Evolutionary conservation across 805 yeast genomes (phyloP).

Genomic region (Wickerhamiella hasegawae): DNA sequence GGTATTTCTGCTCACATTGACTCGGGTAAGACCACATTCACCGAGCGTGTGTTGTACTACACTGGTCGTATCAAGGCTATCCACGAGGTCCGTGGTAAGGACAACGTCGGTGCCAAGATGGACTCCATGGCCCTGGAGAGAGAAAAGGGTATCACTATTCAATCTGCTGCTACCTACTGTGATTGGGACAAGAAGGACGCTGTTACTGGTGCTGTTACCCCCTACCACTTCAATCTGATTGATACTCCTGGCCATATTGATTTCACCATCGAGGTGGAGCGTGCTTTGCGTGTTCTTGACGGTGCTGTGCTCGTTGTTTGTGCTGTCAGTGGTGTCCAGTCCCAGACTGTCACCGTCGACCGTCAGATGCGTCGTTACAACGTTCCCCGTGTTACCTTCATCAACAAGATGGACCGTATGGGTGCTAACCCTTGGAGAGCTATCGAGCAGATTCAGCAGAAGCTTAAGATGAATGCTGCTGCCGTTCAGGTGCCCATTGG

Average conservation of each 20-base stretch:
- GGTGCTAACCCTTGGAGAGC: slow-evolving; percentile 96
- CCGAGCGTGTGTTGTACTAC: slow-evolving; percentile 89
- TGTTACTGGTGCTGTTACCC: slow-evolving; percentile 28
- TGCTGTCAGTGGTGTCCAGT: slow-evolving; percentile 97
- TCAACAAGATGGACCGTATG: slow-evolving; percentile 98
- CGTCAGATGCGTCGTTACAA: slow-evolving; percentile 98
- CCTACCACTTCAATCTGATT: slow-evolving; percentile 81
- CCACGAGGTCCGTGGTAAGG: slow-evolving; percentile 91
- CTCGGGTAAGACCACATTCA: slow-evolving; percentile 95
- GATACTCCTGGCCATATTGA: slow-evolving; percentile 99
- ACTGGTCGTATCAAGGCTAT: slow-evolving; percentile 95
- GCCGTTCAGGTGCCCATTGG: slow-evolving; percentile 98
- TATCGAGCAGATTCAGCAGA: slow-evolving; percentile 74
- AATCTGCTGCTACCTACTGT: slow-evolving; percentile 97
- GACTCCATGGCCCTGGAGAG: slow-evolving; percentile 98
- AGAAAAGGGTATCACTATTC: slow-evolving; percentile 97
- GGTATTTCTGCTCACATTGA: slow-evolving; percentile 98
- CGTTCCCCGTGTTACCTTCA: slow-evolving; percentile 90
- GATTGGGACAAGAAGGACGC: slow-evolving; percentile 59
- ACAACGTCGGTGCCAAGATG: slow-evolving; percentile 98
- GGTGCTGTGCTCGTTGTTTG: slow-evolving; percentile 98
- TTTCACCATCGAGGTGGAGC: slow-evolving; percentile 95
- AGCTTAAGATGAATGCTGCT: slow-evolving; percentile 87
- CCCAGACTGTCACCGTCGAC: slow-evolving; percentile 96
- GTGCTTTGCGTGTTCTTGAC: slow-evolving; percentile 94